Base-by-base conservation (phyloP, 2,329 filamentous ascomycete genomes). In the Colletotrichum sp. region DNA sequence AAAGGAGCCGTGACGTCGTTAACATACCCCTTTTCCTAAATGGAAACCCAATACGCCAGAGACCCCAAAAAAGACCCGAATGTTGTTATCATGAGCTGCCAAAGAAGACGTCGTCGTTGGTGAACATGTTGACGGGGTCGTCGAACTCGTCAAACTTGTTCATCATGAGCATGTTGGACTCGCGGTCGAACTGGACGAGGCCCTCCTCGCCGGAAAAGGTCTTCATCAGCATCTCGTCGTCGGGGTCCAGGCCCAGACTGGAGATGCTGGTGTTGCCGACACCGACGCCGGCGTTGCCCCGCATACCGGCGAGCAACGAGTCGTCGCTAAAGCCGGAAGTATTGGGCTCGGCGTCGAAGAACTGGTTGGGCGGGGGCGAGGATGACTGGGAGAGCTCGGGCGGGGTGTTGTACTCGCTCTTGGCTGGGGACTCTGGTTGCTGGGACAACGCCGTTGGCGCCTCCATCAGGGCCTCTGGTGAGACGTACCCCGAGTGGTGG, bases 341-440 rank as follows among this genome's bases (percentile, higher is more conserved):
- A 80, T 84, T 85, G 55, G 85, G 83, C 57, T 89, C 87, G 73
- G 86, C 81, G 57, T 89, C 85, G 78, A 89, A 90, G 81, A 87
- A 89, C 60, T 84, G 86, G n/a, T 81, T 80, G 8, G 87, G 84
- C 32, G 89, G 89, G 6, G 91, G 90, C 28, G 91, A 92, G 16
- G 90, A 90, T 26, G 90, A 91, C 76, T 90, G 88, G n/a, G 91
- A 92, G 34, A 93, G 88, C 76, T 90, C 90, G 2, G 91, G 91
- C 6, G 90, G 90, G 5, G 91, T 91, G 82, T 89, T 90, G 82
- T 88, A 90, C 72, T 89, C 87, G 82, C 90, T 90, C 83, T 89
- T 91, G 44, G 88, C 84, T 2, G 90, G 89, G 12, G 90, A 90
- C 9, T 80, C 80, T 2, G 87, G 84, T 63, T 86, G 84, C 30